Evolutionary conservation across 2,329 filamentous ascomycete species (phyloP).

Genomic region (Hymenoscyphus infarciens): DNA sequence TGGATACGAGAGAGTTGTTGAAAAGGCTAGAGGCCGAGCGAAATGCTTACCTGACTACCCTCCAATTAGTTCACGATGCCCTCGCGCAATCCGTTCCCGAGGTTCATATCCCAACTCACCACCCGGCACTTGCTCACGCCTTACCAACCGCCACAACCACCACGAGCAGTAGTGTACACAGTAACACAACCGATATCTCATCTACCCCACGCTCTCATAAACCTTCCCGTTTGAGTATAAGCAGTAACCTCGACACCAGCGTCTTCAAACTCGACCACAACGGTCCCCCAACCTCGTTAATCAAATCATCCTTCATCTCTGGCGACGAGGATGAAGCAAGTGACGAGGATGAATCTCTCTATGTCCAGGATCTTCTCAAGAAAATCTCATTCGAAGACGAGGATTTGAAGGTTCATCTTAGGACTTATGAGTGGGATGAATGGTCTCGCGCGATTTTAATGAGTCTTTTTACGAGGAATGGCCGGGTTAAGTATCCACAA

Average conservation of each 20-base stretch:
- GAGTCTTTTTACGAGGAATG: slow-evolving; percentile 5
- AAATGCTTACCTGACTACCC: slow-evolving; percentile 10
- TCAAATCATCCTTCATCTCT: slow-evolving; percentile 12
- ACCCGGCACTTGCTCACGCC: not conserved
- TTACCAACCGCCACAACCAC: not conserved
- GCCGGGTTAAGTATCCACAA: slow-evolving; percentile 4
- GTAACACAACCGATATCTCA: not conserved
- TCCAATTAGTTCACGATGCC: slow-evolving; percentile 6
- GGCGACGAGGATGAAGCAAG: slow-evolving; percentile 3
- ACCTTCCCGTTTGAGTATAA: too few species aligned
- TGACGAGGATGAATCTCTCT: slow-evolving; percentile 12
- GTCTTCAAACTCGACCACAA: not conserved
- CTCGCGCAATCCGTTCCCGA: not conserved
- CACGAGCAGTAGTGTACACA: not conserved
- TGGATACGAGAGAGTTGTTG: slow-evolving; percentile 9
- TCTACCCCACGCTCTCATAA: not conserved
- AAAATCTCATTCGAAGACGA: slow-evolving; percentile 6
- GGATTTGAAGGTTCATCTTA: slow-evolving; percentile 7
- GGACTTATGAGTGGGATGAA: slow-evolving; percentile 8
- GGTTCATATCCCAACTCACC: not conserved
- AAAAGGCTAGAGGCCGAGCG: slow-evolving; percentile 11
- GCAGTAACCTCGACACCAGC: not conserved
- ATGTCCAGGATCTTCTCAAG: slow-evolving; percentile 10
- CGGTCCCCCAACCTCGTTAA: not conserved
- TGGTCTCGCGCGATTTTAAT: slow-evolving; percentile 5